Evolutionary conservation across 345 rosid genomes (phyloP).

Genomic region (Viola odorata): DNA sequence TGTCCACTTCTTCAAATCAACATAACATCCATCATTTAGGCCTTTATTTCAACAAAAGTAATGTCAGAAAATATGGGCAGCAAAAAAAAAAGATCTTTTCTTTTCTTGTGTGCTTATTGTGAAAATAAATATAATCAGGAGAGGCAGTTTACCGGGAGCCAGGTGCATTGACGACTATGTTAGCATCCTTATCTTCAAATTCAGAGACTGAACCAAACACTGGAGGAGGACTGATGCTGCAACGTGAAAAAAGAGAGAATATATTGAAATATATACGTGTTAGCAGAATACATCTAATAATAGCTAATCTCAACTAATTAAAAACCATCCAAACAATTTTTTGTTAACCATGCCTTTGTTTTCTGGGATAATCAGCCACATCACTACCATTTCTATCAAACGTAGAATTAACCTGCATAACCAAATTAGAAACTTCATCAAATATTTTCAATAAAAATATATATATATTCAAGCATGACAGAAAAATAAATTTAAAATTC

Average conservation of each 20-base stretch:
- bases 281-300: constrained; percentile 5
- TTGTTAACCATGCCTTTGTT: constrained; percentile 38
- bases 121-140: background rate
- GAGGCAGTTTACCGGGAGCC: constrained; percentile 26
- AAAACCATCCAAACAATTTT: constrained; percentile 1
- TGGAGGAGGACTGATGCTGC: constrained; percentile 46
- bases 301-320: background rate
- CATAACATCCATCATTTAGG: background rate
- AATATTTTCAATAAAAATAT: too few species aligned
- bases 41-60: background rate
- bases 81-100: background rate
- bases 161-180: constrained; percentile 14
- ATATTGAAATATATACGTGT: too few species aligned
- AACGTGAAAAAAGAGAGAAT: constrained; percentile 10
- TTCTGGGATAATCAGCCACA: constrained; percentile 17
- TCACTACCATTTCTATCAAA: constrained; percentile 14
- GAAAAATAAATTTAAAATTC: too few species aligned
- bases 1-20: background rate
- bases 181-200: constrained; percentile 23
- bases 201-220: constrained; percentile 44
- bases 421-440: too few species aligned
- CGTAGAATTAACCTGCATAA: constrained; percentile 39
- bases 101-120: too few species aligned
- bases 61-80: background rate
- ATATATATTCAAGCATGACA: too few species aligned